phyloP scores from a whole-genome alignment of 2,329 filamentous ascomycete genomes.

The Botryotinia narcissicola region DNA sequence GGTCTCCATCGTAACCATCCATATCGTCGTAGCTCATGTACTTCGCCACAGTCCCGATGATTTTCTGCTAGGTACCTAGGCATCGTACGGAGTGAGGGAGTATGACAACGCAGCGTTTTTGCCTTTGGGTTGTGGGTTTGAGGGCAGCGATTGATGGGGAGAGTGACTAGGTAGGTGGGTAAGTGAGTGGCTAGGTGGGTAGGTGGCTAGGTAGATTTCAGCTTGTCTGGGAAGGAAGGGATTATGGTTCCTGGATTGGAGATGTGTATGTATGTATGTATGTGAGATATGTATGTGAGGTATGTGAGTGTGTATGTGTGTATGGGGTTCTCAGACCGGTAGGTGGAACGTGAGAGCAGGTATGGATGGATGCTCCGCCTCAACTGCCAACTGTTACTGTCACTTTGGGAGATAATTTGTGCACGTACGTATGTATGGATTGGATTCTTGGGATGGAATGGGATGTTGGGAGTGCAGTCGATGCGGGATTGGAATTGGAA shows the following conservation, averaged over 20 bases:
- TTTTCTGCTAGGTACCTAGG: background rate
- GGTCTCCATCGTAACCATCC: background rate
- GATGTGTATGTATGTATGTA: background rate
- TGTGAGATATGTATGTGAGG: too few species aligned
- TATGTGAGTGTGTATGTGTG: background rate
- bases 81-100: too few species aligned
- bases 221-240: slow-evolving; percentile 31
- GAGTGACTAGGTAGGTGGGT: background rate
- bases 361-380: background rate
- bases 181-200: too few species aligned
- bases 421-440: background rate
- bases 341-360: background rate
- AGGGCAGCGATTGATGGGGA: background rate
- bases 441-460: background rate
- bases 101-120: slow-evolving; percentile 29
- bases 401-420: background rate
- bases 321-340: slow-evolving; percentile 1
- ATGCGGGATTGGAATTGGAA: too few species aligned
- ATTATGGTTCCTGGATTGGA: too few species aligned
- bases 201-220: slow-evolving; percentile 26
- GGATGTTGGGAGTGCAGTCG: background rate
- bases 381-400: slow-evolving; percentile 8
- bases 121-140: background rate
- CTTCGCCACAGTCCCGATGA: slow-evolving; percentile 31
- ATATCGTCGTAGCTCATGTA: slow-evolving; percentile 19